phyloP scores from a whole-genome alignment of 768 basidiomycete species.

The Boletales sp. region DNA sequence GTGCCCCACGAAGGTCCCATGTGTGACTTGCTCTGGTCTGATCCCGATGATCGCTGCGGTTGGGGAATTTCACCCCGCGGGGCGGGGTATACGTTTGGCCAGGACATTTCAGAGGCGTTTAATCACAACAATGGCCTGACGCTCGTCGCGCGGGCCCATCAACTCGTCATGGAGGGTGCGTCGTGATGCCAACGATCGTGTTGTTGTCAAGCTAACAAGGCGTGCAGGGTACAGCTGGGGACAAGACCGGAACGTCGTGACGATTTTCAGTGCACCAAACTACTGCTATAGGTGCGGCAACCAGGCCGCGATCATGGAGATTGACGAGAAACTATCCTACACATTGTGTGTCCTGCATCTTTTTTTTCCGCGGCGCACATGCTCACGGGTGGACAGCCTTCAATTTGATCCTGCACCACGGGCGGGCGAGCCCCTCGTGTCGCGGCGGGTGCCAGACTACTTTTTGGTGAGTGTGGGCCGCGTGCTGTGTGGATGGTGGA shows the following conservation, averaged over 20 bases:
- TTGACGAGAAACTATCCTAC: constrained; percentile 96
- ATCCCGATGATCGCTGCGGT: constrained; percentile 98
- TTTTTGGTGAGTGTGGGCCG: constrained; percentile 71
- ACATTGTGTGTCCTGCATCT: constrained; percentile 64
- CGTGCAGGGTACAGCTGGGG: constrained; percentile 88
- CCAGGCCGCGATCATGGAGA: constrained; percentile 99
- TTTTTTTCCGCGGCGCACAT: neutral
- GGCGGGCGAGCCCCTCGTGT: constrained; percentile 97
- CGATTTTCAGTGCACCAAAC: constrained; percentile 99
- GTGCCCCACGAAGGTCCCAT: constrained; percentile 99
- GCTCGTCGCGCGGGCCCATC: constrained; percentile 90
- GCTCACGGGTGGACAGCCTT: constrained; percentile 55
- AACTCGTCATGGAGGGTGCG: constrained; percentile 95
- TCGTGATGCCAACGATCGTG: constrained; percentile 8
- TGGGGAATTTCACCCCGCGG: constrained; percentile 99
- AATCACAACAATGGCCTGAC: constrained; percentile 99
- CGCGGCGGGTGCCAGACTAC: constrained; percentile 91
- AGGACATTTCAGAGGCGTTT: constrained; percentile 98
- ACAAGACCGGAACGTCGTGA: constrained; percentile 98
- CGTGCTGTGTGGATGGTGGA: constrained; percentile 22
- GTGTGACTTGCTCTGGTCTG: constrained; percentile 99
- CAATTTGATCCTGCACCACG: constrained; percentile 99
- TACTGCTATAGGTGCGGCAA: constrained; percentile 99
- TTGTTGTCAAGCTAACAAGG: constrained; percentile 5
- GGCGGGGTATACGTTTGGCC: constrained; percentile 98